A percentile compares a stretch with the other conserved stretches of the same genome.
phyloP scores from a whole-genome alignment of 192 early-diverging fungal species.

The Coemansia sp. region DNA sequence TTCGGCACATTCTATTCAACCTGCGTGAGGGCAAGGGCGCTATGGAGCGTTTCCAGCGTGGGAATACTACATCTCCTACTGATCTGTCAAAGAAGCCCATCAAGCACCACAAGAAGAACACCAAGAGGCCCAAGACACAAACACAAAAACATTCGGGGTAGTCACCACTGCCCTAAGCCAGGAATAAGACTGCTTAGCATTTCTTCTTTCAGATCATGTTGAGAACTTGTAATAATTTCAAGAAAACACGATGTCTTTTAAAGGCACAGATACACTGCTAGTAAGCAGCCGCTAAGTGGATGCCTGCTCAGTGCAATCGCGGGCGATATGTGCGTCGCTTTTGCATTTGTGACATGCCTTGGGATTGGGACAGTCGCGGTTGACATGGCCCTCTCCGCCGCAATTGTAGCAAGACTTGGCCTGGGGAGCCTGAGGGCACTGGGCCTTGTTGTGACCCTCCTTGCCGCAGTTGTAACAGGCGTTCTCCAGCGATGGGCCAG shows the following conservation, averaged over 20 bases:
- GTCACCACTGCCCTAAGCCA: too few relatives aligned
- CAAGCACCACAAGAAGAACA: too few relatives aligned
- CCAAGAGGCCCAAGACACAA: too few relatives aligned
- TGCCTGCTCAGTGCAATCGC: conserved; percentile 35
- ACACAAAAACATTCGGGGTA: too few relatives aligned
- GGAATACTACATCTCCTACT: too few relatives aligned
- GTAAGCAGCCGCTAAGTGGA: conserved; percentile 6
- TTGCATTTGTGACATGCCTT: conserved; percentile 50
- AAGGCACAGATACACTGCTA: conserved; percentile 4
- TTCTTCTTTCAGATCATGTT: too few relatives aligned
- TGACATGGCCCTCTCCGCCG: conserved; percentile 48
- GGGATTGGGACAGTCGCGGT: conserved; percentile 43
- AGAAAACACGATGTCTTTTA: conserved; percentile 4
- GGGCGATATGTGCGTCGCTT: conserved; percentile 33
- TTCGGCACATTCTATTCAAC: too few relatives aligned
- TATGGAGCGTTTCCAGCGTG: too few relatives aligned
- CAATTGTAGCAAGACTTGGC: conserved; percentile 59
- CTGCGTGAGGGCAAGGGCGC: too few relatives aligned
- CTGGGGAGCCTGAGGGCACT: conserved; percentile 41
- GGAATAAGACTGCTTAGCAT: too few relatives aligned
- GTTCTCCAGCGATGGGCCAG: conserved; percentile 21
- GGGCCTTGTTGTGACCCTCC: conserved; percentile 46
- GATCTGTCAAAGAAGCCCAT: too few relatives aligned
- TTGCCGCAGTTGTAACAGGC: conserved; percentile 55
- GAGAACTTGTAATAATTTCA: background rate